Evolutionary conservation across 2,329 filamentous ascomycete genomes (phyloP).

Genomic region (Huntiella moniliformis): DNA sequence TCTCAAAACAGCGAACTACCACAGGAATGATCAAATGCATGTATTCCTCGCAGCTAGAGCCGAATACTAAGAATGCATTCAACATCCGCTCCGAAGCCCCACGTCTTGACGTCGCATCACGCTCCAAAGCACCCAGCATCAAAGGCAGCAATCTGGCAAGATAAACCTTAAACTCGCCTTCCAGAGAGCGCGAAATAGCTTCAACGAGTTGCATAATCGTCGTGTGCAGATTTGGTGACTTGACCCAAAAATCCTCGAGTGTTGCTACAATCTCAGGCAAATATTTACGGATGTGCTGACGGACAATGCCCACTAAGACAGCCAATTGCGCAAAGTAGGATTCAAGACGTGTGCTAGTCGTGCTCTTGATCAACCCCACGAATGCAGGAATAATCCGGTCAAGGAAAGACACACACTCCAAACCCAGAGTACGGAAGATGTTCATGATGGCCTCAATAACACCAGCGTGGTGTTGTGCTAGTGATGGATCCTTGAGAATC

Average conservation of each 20-base stretch:
- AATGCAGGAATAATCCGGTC: constrained; percentile 90
- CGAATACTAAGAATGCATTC: constrained; percentile 90
- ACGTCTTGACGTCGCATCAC: constrained; percentile 58
- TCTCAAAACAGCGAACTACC: constrained; percentile 87
- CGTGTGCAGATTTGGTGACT: constrained; percentile 59
- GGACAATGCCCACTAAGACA: constrained; percentile 81
- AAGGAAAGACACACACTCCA: constrained; percentile 92
- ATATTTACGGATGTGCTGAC: constrained; percentile 87
- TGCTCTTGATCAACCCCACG: constrained; percentile 68
- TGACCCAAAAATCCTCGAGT: constrained; percentile 79
- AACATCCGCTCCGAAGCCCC: constrained; percentile 75
- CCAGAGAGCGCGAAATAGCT: constrained; percentile 78
- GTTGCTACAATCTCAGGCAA: constrained; percentile 72
- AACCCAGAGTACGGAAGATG: constrained; percentile 86
- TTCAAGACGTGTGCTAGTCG: constrained; percentile 60
- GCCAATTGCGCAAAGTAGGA: constrained; percentile 96
- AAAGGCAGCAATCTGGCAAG: constrained; percentile 72
- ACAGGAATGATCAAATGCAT: constrained; percentile 98
- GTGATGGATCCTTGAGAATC: constrained; percentile 76
- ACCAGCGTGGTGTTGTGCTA: constrained; percentile 76
- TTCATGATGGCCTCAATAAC: constrained; percentile 98
- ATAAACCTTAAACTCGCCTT: constrained; percentile 96
- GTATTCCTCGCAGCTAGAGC: constrained; percentile 88
- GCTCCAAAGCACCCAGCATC: constrained; percentile 87
- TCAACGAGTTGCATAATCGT: constrained; percentile 88